Evolutionary conservation across 768 basidiomycete species (phyloP), one percentile per base, ranked within the genome.

Genomic region (Boletus rubroflammeus): DNA sequence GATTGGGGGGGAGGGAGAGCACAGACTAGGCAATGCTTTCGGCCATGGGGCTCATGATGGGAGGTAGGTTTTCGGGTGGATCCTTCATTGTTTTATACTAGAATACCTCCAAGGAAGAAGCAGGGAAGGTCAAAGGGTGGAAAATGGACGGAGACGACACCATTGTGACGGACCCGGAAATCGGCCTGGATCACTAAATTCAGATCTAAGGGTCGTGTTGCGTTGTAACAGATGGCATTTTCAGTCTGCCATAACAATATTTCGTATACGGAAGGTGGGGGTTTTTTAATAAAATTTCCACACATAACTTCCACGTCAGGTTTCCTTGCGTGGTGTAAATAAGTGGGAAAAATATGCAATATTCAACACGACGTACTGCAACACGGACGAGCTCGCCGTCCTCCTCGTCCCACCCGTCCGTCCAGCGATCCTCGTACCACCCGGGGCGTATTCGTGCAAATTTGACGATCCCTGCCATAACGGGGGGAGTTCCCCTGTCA

Each of bases 171-270:
- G 70, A 63, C 72, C 69, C 69, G 69, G 69, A 71, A 69, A 69
- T 71, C 69, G 72, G 71, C 56, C 68, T 71, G 76, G 81, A 79
- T 80, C 78, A 77, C 77, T 75, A 78, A 80, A 76, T 81, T 80
- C 79, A 83, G 81, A 84, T 83, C 82, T 84, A 82, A 83, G 82
- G 82, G 82, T 84, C 82, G 77, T 70, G 76, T 77, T 81, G 80
- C 75, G 73, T 75, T 69, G 69, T 72, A 72, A 71, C 71, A 69
- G 68, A 70, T 70, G 68, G 70, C 71, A 72, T 65, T 72, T 70
- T 64, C 65, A 67, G 65, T 69, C 67, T 70, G 69, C 71, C 69
- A 70, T 70, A 70, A 72, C 56, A 63, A 72, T 67, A 65, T 70
- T 70, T 70, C 69, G 67, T 71, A 72, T 72, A 65, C 61, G 69